Conservation (phyloP, 2,329 filamentous ascomycete species). For the Pseudogymnoascus sp. region DNA sequence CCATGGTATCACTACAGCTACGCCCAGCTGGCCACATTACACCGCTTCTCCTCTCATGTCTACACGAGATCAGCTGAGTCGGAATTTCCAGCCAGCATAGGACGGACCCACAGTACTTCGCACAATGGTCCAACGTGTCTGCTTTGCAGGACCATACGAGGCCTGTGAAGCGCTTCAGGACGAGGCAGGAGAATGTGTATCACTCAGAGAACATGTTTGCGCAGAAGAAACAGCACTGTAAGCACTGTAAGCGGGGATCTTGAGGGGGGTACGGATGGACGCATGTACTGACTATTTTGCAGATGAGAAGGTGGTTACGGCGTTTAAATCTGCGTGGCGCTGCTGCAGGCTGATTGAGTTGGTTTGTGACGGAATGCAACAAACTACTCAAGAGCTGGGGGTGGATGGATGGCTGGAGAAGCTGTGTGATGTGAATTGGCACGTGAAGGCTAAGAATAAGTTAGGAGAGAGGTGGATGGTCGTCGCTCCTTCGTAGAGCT, state of each 20-base stretch:
- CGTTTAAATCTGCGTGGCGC: slow-evolving; percentile 54
- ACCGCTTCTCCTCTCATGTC: too few relatives aligned
- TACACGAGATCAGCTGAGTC: too few relatives aligned
- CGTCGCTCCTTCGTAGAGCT: neutral
- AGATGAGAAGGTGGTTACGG: slow-evolving; percentile 51
- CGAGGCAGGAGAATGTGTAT: slow-evolving; percentile 67
- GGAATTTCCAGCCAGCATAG: too few relatives aligned
- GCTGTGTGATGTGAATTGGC: neutral
- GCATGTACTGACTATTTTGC: slow-evolving; percentile 17
- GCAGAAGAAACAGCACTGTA: slow-evolving; percentile 74
- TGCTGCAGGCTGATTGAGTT: slow-evolving; percentile 31
- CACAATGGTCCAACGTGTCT: slow-evolving; percentile 69
- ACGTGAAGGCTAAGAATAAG: neutral
- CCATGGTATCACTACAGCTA: too few relatives aligned
- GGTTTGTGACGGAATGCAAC: neutral
- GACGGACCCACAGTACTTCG: slow-evolving; percentile 69
- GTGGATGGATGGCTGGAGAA: neutral
- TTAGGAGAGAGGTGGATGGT: neutral
- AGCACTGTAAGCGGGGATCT: slow-evolving; percentile 34
- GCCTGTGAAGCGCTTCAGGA: slow-evolving; percentile 75
- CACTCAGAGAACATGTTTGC: slow-evolving; percentile 63
- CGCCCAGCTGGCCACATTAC: too few relatives aligned
- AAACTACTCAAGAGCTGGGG: neutral
- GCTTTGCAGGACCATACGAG: slow-evolving; percentile 66
- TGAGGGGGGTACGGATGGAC: neutral